Percentiles rank a stretch among this genome's conserved stretches.
phyloP scores from a whole-genome alignment of 2,329 filamentous ascomycete genomes.

The Alternaria solani region DNA sequence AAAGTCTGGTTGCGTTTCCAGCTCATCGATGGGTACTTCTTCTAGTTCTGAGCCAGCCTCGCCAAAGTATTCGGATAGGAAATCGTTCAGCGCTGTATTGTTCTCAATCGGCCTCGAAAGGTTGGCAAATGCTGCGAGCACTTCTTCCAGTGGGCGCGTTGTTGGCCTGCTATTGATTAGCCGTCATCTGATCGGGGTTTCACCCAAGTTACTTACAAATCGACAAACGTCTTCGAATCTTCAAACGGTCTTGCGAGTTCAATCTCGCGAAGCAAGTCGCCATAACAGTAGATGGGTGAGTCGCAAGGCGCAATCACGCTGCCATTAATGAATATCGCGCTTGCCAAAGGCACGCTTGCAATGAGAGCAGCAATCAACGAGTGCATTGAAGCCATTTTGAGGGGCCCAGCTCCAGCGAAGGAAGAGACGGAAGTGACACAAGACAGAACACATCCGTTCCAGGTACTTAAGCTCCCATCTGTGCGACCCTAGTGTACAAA shows the following conservation, averaged over 20 bases:
- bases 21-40: conserved; percentile 60
- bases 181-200: neutral
- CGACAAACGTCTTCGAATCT: conserved; percentile 76
- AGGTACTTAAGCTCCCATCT: conserved; percentile 12
- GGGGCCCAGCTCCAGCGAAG: conserved; percentile 9
- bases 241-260: conserved; percentile 70
- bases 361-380: conserved; percentile 22
- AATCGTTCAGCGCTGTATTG: conserved; percentile 68
- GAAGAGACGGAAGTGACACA: neutral
- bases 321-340: conserved; percentile 67
- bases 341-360: conserved; percentile 33
- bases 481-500: conserved; percentile 12
- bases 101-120: conserved; percentile 69
- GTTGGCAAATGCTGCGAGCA: conserved; percentile 67
- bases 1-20: conserved; percentile 66
- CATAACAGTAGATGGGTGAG: conserved; percentile 72
- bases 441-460: neutral
- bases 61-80: conserved; percentile 70
- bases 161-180: conserved; percentile 62
- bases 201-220: conserved; percentile 48
- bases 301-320: conserved; percentile 70
- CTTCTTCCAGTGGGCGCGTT: conserved; percentile 65
- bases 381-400: conserved; percentile 20
- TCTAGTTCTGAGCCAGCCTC: conserved; percentile 70
- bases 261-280: conserved; percentile 68